These are phyloP conservation scores for Gossypioides kirkii DNA, from an alignment of 345 rosid species.

Conservation along the genomic window DNA sequence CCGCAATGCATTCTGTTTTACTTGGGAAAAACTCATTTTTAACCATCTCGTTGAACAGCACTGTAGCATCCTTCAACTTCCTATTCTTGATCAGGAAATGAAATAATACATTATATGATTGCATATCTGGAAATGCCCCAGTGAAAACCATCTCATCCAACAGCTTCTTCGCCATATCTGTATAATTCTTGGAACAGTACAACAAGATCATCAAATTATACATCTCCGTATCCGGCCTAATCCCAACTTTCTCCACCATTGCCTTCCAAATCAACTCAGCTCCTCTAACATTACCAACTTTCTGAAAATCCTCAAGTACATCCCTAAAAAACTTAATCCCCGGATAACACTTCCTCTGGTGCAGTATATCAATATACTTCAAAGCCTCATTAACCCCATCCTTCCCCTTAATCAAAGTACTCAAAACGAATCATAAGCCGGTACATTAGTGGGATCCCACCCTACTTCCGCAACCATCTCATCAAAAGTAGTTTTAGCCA, in stretches of 20 bases:
- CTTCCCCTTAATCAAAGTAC: constrained; percentile 38
- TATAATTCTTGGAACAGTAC: constrained; percentile 28
- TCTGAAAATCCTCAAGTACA: constrained; percentile 31
- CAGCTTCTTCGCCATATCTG: constrained; percentile 32
- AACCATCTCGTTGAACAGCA: constrained; percentile 44
- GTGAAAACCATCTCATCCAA: constrained; percentile 48
- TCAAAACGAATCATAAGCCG: constrained; percentile 48
- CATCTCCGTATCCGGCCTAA: constrained; percentile 40
- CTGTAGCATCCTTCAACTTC: constrained; percentile 38
- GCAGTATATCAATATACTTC: constrained; percentile 28
- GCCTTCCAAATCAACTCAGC: constrained; percentile 44
- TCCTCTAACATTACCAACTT: constrained; percentile 25
- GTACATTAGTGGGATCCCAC: constrained; percentile 48
- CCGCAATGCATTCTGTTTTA: constrained; percentile 33
- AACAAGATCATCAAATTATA: constrained; percentile 47
- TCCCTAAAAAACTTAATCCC: constrained; percentile 38
- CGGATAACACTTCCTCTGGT: constrained; percentile 36
- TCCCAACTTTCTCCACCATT: constrained; percentile 31
- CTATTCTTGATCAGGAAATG: constrained; percentile 35
- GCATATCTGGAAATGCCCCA: constrained; percentile 44
- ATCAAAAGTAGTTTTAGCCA: constrained; percentile 29
- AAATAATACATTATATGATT: constrained; percentile 44
- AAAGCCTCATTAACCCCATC: constrained; percentile 38
- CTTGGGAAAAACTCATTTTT: constrained; percentile 42
- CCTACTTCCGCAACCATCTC: constrained; percentile 51